Base-by-base conservation (phyloP, 345 rosid genomes). In the Lepidium didymum region DNA sequence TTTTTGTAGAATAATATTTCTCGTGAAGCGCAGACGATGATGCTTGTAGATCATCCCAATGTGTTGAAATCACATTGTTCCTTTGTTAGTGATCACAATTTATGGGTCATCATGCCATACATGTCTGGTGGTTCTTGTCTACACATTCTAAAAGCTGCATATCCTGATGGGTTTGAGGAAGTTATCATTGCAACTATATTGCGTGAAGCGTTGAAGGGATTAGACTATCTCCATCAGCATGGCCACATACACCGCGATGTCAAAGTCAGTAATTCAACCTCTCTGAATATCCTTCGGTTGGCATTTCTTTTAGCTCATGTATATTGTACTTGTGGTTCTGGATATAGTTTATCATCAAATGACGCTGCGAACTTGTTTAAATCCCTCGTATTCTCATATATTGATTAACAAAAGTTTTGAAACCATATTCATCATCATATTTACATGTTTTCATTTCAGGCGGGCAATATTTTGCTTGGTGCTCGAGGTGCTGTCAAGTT, bases 121-220 rank as follows among this genome's bases (percentile, higher is more conserved):
- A 94, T 94, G 97, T 73, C 99, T 47, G 99, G 99, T 34, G 99
- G 99, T 15, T 94, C 99, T 61, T 94, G 96, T 74, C 97, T 91
- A 70, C 99, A 94, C 75, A 91, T 94, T 40, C 61, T 94, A 68
- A 94, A 94, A 83, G 99, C 99, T 59, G 97, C 91, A 7, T 80
- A 86, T 78, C 86, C 97, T 35, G 96, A 91, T 72, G 99, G 97
- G 42, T 94, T 94, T 67, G 99, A 94, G 85, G 99, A 94, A 81
- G 75, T 64, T 25, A 88, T 85, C 65, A 94, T 94, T 62, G 97
- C 99, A 4, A 94, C 99, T 2, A 54, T 91, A 47, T 79, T 94
- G 43, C 90, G 92, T 49, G 99, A 94, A 75, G 81, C 87, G 1
- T 77, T 94, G 77, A 94, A 90, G 72, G 99, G 96, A 8, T 79